Base-by-base conservation (phyloP, 306 rosid genomes). In the Vachellia pachyceras region DNA sequence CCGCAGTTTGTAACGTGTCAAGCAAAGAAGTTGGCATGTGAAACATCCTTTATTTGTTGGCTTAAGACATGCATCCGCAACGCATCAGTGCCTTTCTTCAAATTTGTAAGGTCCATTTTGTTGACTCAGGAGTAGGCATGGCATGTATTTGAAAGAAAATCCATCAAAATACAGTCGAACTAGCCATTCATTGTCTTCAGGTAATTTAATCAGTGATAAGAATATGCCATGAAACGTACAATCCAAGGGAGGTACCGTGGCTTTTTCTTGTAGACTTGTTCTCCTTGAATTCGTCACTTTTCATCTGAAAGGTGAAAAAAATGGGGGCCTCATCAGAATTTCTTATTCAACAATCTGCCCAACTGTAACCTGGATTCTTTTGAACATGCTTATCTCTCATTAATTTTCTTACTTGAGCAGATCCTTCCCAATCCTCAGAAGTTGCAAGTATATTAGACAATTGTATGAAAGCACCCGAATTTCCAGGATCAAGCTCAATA, bases 401-500 rank as follows among this genome's bases (percentile, higher is more conserved):
- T 72, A 80, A 17, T 61, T 85, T 82, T 87, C 93, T 82, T 73
- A 90, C 88, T 75, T 83, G 68, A 37, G 86, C 94, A 45, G 94
- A 91, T 82, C 85, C 90, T 87, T 90, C 94, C 97, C 97, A 91
- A 73, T 93, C 97, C n/a, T 82, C 89, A 23, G 73, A 78, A 18
- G 88, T 79, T 77, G 97, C 93, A 77, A 88, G 89, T 78, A 90
- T 77, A 79, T 89, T 93, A 42, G 97, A 91, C 68, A 93, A 65
- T 41, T 93, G 97, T 64, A 91, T 85, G 63, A 88, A 91, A 83
- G 94, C 93, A 76, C 91, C 87, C 9, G 94, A 70, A 79, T 90
- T 88, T 63, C 76, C 83, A 47, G 94, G 88, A 77, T 91, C 94
- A 78, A 91, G 87, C 86, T 80, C 63, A 55, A 55, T 55, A 72